phyloP scores from a whole-genome alignment of 2,329 filamentous ascomycete genomes.

The Phoma sp. region DNA sequence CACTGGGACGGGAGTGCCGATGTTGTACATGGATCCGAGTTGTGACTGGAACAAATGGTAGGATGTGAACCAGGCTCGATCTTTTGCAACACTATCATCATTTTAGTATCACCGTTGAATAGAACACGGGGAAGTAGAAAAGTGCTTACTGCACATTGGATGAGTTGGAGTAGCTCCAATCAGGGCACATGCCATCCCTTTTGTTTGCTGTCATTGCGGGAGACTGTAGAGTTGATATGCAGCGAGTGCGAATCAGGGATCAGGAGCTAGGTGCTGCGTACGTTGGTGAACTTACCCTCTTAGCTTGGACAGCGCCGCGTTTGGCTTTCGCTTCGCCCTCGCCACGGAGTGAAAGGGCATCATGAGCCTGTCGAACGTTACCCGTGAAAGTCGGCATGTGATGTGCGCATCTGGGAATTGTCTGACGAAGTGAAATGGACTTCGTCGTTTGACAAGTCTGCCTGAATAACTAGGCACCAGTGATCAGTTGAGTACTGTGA shows the following conservation, averaged over 20 bases:
- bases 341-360: neutral
- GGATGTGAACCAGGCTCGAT: slow-evolving; percentile 4
- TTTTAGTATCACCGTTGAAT: neutral
- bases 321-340: neutral
- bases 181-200: neutral
- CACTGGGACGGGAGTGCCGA: neutral
- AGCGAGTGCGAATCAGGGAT: too few species aligned
- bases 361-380: neutral
- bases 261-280: neutral
- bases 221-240: neutral
- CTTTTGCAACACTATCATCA: neutral
- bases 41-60: slow-evolving; percentile 3
- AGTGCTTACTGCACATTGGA: slow-evolving; percentile 3
- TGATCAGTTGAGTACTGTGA: neutral
- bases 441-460: neutral
- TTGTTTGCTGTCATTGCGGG: neutral
- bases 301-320: neutral
- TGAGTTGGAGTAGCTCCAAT: slow-evolving; percentile 8
- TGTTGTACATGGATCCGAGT: neutral
- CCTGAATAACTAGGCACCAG: neutral
- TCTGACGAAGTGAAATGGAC: neutral
- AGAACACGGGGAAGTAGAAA: too few species aligned
- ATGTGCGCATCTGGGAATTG: neutral
- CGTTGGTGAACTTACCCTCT: neutral
- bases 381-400: neutral